Evolutionary conservation across 805 yeast species (phyloP).

Genomic region (Candida vaughaniae): DNA sequence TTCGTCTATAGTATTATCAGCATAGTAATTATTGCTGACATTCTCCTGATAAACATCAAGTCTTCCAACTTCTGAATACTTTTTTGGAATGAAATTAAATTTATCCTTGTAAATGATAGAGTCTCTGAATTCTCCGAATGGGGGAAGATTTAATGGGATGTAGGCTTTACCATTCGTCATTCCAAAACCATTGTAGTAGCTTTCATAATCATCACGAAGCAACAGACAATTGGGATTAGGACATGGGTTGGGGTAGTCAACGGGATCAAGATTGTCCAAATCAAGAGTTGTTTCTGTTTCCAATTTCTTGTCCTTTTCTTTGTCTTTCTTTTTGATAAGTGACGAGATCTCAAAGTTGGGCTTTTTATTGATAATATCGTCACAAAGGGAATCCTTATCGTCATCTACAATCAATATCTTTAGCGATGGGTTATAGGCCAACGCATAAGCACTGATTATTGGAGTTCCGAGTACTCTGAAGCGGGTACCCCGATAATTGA

Average conservation of each 20-base stretch:
- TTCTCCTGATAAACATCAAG: conserved; percentile 36
- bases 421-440: conserved; percentile 30
- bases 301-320: background rate
- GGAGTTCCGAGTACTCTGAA: conserved; percentile 40
- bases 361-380: conserved; percentile 29
- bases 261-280: conserved; percentile 6
- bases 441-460: conserved; percentile 27
- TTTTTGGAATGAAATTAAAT: conserved; percentile 31
- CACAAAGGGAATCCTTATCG: conserved; percentile 35
- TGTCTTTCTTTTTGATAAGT: conserved; percentile 9
- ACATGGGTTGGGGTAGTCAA: conserved; percentile 28
- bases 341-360: conserved; percentile 21
- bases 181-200: conserved; percentile 7
- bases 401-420: conserved; percentile 34
- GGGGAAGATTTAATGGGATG: conserved; percentile 35
- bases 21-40: background rate
- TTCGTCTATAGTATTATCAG: conserved; percentile 1
- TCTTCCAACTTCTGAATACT: conserved; percentile 32
- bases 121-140: conserved; percentile 37
- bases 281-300: conserved; percentile 1
- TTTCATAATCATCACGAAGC: conserved; percentile 15
- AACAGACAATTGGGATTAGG: conserved; percentile 28
- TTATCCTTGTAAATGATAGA: conserved; percentile 20
- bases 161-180: conserved; percentile 10
- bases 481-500: conserved; percentile 33